Evolutionary conservation across 441 rosid genomes (phyloP).

Genomic region (Sinapis alba): DNA sequence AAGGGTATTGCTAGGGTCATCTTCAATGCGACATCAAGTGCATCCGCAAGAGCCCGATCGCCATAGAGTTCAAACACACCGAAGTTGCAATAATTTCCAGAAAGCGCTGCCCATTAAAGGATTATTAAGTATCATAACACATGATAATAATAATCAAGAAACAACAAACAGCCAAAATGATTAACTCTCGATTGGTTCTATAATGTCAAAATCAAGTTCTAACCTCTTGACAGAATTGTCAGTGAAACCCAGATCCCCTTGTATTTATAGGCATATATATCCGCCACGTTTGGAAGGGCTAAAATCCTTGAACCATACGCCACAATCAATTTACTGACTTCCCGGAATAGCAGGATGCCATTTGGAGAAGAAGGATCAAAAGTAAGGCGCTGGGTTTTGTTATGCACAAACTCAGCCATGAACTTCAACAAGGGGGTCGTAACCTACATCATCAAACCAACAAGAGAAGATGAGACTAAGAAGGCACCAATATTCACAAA

Average conservation of each 20-base stretch:
- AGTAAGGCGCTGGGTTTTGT: conserved; percentile 93
- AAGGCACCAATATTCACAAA: conserved; percentile 3
- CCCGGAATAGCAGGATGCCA: conserved; percentile 99
- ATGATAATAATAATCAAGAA: background rate
- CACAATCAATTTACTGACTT: conserved; percentile 96
- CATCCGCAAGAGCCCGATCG: conserved; percentile 97
- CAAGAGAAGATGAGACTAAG: conserved; percentile 29
- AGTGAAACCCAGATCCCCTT: conserved; percentile 99
- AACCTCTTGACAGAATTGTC: conserved; percentile 93
- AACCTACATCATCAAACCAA: conserved; percentile 62
- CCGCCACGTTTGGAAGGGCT: conserved; percentile 92
- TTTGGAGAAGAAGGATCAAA: conserved; percentile 99
- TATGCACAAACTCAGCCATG: conserved; percentile 97
- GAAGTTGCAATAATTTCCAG: conserved; percentile 95
- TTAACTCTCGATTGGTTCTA: conserved; percentile 13
- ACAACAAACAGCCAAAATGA: background rate
- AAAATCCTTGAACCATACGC: conserved; percentile 96
- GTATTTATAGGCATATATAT: conserved; percentile 94
- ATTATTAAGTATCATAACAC: conserved; percentile 12
- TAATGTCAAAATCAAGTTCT: conserved; percentile 32
- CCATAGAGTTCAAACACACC: conserved; percentile 99
- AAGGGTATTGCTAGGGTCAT: conserved; percentile 91
- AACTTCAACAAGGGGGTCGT: conserved; percentile 95
- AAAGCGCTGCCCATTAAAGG: conserved; percentile 69
- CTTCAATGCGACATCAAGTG: conserved; percentile 90